phyloP scores from a whole-genome alignment of 176 grass and related monocot genomes.

The Triticum dicoccoides region DNA sequence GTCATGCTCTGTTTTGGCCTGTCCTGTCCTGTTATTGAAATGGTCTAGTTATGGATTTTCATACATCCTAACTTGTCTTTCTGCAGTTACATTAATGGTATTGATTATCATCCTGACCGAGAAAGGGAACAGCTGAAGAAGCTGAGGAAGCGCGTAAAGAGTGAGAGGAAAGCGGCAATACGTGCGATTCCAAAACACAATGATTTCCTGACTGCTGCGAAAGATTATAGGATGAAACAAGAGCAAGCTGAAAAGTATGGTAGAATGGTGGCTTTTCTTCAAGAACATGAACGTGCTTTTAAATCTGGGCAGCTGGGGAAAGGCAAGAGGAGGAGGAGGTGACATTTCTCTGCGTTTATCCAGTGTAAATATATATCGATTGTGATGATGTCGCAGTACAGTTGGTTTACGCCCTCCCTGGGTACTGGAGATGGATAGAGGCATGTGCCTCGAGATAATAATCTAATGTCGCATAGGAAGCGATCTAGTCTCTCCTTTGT shows the following conservation, averaged over 20 bases:
- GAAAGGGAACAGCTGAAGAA: slow-evolving; percentile 76
- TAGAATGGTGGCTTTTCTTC: slow-evolving; percentile 55
- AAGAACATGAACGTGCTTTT: slow-evolving; percentile 79
- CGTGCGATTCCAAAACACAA: slow-evolving; percentile 69
- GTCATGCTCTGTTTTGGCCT: background rate
- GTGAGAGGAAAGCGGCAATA: slow-evolving; percentile 59
- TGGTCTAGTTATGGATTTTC: background rate
- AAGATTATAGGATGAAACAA: slow-evolving; percentile 55
- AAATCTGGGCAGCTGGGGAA: slow-evolving; percentile 85
- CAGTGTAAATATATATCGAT: slow-evolving; percentile 19
- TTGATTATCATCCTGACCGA: slow-evolving; percentile 86
- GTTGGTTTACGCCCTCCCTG: background rate
- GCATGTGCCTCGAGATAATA: background rate
- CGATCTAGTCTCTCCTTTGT: background rate
- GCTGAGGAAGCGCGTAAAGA: slow-evolving; percentile 63
- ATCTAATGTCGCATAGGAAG: background rate
- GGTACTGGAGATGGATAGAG: background rate
- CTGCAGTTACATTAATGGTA: slow-evolving; percentile 80
- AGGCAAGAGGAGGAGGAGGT: slow-evolving; percentile 69
- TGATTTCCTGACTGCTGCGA: slow-evolving; percentile 51
- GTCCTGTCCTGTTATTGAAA: background rate
- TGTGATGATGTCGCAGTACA: background rate
- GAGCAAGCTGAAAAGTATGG: slow-evolving; percentile 58
- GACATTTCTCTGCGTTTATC: slow-evolving; percentile 23
- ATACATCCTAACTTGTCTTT: background rate